These are phyloP conservation scores for Pythium coloratum DNA, from an alignment of 352 stramenopile species.

Conservation along the genomic window DNA sequence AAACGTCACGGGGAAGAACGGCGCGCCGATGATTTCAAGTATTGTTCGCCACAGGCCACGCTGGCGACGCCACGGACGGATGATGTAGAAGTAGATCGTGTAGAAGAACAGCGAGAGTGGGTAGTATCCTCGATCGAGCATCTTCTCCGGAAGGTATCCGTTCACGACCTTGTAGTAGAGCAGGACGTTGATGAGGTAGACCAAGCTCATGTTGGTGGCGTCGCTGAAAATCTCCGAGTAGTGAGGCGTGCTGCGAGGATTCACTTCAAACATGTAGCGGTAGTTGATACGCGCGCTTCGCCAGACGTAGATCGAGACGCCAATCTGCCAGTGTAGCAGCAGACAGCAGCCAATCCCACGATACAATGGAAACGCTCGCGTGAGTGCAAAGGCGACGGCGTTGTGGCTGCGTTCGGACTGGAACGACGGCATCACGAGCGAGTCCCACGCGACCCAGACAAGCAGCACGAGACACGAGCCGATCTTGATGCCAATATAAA, in stretches of 20 bases:
- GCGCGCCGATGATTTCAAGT: constrained; percentile 87
- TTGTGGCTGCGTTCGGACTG: constrained; percentile 62
- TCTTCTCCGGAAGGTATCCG: constrained; percentile 76
- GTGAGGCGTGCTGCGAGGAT: constrained; percentile 74
- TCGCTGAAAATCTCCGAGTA: constrained; percentile 94
- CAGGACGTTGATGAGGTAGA: constrained; percentile 93
- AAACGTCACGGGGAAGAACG: constrained; percentile 92
- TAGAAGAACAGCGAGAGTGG: constrained; percentile 92
- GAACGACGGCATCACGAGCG: constrained; percentile 80
- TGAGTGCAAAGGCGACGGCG: constrained; percentile 74
- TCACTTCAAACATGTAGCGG: constrained; percentile 92
- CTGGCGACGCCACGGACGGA: constrained; percentile 85
- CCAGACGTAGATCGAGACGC: constrained; percentile 90
- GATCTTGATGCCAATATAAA: constrained; percentile 86
- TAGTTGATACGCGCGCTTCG: constrained; percentile 80
- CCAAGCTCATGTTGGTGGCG: constrained; percentile 96
- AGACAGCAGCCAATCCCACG: constrained; percentile 93
- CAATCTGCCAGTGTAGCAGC: constrained; percentile 95
- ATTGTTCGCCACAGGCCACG: constrained; percentile 87
- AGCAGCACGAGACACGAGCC: constrained; percentile 76
- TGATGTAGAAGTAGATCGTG: constrained; percentile 92
- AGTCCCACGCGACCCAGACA: constrained; percentile 96
- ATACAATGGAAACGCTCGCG: constrained; percentile 93
- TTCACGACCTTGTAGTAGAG: constrained; percentile 97
- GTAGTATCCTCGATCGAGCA: constrained; percentile 90